Evolutionary conservation across 2,329 filamentous ascomycete genomes (phyloP).

Genomic region (Penicillium sp.): DNA sequence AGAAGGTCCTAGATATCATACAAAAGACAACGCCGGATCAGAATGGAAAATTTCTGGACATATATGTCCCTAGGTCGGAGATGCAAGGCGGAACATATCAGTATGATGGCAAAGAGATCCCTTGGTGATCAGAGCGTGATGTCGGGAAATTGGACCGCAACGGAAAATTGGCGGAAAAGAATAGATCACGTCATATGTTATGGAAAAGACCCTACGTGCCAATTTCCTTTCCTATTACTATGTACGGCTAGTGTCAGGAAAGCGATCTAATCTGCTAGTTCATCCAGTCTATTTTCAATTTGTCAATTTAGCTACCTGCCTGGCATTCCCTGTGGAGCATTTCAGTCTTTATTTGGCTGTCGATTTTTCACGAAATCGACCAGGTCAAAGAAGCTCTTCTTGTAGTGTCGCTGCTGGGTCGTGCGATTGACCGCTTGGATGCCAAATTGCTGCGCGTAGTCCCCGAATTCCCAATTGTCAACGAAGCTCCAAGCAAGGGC

Average conservation of each 20-base stretch:
- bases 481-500: constrained; percentile 54
- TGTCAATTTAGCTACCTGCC: neutral
- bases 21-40: constrained; percentile 38
- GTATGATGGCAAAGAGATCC: constrained; percentile 38
- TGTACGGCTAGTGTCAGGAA: neutral
- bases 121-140: constrained; percentile 26
- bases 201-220: too few relatives aligned
- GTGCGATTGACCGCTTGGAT: constrained; percentile 57
- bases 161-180: neutral
- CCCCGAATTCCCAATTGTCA: constrained; percentile 59
- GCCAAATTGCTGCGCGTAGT: constrained; percentile 52
- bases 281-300: neutral
- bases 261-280: neutral
- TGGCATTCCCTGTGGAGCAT: neutral
- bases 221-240: neutral
- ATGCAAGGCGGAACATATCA: constrained; percentile 37
- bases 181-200: neutral
- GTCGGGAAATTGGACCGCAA: neutral
- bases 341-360: constrained; percentile 3
- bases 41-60: constrained; percentile 51
- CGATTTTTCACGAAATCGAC: constrained; percentile 50
- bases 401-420: constrained; percentile 51
- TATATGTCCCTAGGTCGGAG: constrained; percentile 40
- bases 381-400: constrained; percentile 59
- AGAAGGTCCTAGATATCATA: constrained; percentile 47